Evolutionary conservation across 805 yeast genomes (phyloP), one percentile per base, ranked within the genome.

Genomic region (Yarrowia sp.): DNA sequence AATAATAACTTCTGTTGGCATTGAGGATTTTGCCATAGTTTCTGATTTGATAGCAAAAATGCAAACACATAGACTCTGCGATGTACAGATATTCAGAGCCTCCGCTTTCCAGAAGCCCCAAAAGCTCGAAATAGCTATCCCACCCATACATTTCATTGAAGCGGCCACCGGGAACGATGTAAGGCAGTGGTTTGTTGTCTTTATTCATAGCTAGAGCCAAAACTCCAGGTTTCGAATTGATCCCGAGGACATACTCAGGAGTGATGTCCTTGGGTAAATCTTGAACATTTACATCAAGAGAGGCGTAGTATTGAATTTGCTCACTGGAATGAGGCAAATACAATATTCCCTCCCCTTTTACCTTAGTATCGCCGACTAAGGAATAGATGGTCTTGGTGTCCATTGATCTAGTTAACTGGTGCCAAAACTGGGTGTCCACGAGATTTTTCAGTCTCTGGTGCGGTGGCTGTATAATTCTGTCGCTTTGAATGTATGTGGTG

Each of bases 61-160:
- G 92, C 73, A 88, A 92, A 11, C 92, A 90, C 93, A 93, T 90
- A 0, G 96, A 96, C 69, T 86, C 80, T 8, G 97, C 93, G 38
- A 92, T 80, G 44, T 86, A 89, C 18, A 85, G 75, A 8, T 55
- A 15, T 11, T 22, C 14, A 9, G 50, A 8, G 60, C 85, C 81
- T 44, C 82, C 83, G 71, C 89, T 88, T 32, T 83, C 81, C 31
- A 95, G 74, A 45, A 95, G 79, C 1, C 98, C 99, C 28, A 92
- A 75, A 0, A 95, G 84, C 73, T 88, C 92, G 88, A 95, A 89
- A 73, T 95, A 93, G 1, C 97, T 91, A 75, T 93, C 99, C 99
- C 99, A 93, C 14, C 98, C 99, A 72, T 95, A 93, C 66, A 92
- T 82, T 77, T 93, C 99, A 77, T 95, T 95, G 77, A 93, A 93